Evolutionary conservation across 2,329 filamentous ascomycete species (phyloP).

Genomic region (Sordariomycetes sp.): DNA sequence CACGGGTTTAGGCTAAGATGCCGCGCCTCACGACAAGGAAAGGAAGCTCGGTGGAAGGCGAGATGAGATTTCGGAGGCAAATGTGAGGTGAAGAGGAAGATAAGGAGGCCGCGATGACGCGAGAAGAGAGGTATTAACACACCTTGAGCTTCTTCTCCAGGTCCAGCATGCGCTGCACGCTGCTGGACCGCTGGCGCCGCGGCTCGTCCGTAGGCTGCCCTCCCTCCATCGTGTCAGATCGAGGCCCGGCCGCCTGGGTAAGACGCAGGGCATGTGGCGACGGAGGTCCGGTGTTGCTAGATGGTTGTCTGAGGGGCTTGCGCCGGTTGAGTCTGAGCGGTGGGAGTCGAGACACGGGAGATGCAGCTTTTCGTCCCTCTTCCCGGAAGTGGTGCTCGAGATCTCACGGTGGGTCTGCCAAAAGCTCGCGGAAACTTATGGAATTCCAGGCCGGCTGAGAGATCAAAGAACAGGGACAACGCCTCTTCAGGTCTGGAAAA

Average conservation of each 20-base stretch:
- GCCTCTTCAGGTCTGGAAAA: no score
- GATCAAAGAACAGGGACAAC: no score
- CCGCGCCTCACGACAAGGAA: not conserved
- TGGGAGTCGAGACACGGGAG: not conserved
- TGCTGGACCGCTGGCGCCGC: slow-evolving; percentile 2
- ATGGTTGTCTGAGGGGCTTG: not conserved
- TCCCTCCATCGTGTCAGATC: not conserved
- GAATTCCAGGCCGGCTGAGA: no score
- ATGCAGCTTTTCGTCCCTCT: no score
- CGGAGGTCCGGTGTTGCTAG: not conserved
- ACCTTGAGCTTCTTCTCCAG: slow-evolving; percentile 4
- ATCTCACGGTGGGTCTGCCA: not conserved
- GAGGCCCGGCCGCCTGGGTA: not conserved
- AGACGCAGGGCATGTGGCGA: not conserved
- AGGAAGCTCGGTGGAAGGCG: not conserved
- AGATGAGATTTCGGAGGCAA: not conserved
- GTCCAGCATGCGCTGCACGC: slow-evolving; percentile 5
- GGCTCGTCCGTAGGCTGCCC: not conserved
- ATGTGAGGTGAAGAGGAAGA: not conserved
- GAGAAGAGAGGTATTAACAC: not conserved
- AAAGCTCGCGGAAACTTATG: not conserved
- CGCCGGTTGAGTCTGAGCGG: not conserved
- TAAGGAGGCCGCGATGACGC: not conserved
- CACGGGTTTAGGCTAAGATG: not conserved
- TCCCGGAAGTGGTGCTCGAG: no score